These are phyloP conservation scores for Gynandropsis gynandra DNA, from an alignment of 345 rosid genomes.

Conservation along the genomic window DNA sequence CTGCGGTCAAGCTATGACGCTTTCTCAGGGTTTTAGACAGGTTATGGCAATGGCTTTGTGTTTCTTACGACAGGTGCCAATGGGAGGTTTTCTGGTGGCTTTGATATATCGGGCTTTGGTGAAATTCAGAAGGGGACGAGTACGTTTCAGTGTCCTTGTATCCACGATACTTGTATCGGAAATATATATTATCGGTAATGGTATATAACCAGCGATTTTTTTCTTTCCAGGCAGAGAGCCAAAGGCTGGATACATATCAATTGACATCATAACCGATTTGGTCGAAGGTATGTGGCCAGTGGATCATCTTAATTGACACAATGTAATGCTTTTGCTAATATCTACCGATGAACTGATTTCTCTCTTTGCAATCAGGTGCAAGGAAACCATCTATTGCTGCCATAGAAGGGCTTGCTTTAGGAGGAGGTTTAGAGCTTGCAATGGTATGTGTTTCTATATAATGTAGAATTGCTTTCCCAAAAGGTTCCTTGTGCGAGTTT, in stretches of 20 bases:
- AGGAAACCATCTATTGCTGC: slow-evolving; percentile 97
- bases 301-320: not conserved
- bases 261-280: slow-evolving; percentile 54
- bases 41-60: not conserved
- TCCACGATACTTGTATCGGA: slow-evolving; percentile 4
- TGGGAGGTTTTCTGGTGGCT: slow-evolving; percentile 94
- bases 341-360: slow-evolving; percentile 13
- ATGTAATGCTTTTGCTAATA: slow-evolving; percentile 7
- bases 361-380: slow-evolving; percentile 48
- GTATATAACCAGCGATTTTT: not conserved
- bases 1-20: not conserved
- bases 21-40: not conserved
- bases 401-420: slow-evolving; percentile 94
- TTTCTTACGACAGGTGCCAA: slow-evolving; percentile 52
- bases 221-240: slow-evolving; percentile 49
- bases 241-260: slow-evolving; percentile 51
- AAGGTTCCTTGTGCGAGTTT: slow-evolving; percentile 7
- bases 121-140: slow-evolving; percentile 57
- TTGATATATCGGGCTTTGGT: slow-evolving; percentile 73
- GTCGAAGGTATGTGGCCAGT: slow-evolving; percentile 57
- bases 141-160: slow-evolving; percentile 19
- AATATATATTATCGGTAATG: slow-evolving; percentile 13
- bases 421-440: slow-evolving; percentile 95
- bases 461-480: not conserved
- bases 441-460: slow-evolving; percentile 49